Conservation (phyloP, 768 basidiomycete species). For the Podaxis pistillaris region DNA sequence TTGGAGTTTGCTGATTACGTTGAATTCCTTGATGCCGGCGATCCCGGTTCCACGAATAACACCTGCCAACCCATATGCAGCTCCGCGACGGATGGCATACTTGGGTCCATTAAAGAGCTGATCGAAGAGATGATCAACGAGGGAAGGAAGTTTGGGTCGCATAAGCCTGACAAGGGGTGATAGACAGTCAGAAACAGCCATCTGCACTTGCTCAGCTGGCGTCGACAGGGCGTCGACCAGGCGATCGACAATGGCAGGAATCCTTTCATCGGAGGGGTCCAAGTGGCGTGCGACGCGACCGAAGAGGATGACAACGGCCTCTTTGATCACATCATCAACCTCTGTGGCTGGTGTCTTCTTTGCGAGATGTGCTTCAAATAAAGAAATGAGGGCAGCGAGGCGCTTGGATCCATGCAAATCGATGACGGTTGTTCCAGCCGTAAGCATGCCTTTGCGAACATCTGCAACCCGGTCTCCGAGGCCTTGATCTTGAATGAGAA, state of each 20-base stretch:
- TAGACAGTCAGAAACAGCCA: conserved; percentile 94
- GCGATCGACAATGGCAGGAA: conserved; percentile 79
- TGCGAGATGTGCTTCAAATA: conserved; percentile 79
- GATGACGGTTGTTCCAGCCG: conserved; percentile 77
- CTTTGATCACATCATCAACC: conserved; percentile 84
- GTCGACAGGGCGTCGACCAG: conserved; percentile 89
- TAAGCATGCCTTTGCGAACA: conserved; percentile 86
- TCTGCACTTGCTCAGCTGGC: conserved; percentile 94
- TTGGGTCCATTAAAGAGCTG: conserved; percentile 78
- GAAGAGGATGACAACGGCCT: conserved; percentile 92
- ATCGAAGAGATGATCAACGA: conserved; percentile 77
- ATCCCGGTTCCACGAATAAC: conserved; percentile 91
- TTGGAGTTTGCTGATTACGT: conserved; percentile 70
- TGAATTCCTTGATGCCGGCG: conserved; percentile 78
- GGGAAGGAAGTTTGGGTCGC: conserved; percentile 50
- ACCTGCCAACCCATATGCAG: conserved; percentile 94
- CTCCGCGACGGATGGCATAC: conserved; percentile 94
- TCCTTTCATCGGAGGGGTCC: conserved; percentile 69
- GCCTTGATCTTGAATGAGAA: conserved; percentile 83
- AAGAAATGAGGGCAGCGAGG: conserved; percentile 70
- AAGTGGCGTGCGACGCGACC: conserved; percentile 91
- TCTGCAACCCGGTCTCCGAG: conserved; percentile 82
- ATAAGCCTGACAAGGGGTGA: conserved; percentile 80
- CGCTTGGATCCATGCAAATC: conserved; percentile 77
- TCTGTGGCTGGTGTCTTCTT: conserved; percentile 58